Percentiles rank a stretch among this genome's conserved stretches.
phyloP scores from a whole-genome alignment of 495 filamentous ascomycete genomes.

The Penicillium paxilli region DNA sequence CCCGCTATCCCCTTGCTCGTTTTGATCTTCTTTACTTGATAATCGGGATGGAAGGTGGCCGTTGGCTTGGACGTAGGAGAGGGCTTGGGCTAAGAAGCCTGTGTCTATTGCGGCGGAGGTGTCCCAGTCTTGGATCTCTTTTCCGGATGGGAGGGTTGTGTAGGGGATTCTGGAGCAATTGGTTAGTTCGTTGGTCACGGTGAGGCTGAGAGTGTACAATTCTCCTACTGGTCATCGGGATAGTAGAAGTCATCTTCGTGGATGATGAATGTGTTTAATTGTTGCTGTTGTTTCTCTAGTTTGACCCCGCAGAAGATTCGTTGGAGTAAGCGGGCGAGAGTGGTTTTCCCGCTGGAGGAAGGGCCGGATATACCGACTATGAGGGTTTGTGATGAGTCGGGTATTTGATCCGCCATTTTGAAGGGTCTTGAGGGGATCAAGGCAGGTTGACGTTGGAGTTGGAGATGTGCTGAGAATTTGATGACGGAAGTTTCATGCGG shows the following conservation, averaged over 20 bases:
- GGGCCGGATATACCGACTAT: constrained; percentile 73
- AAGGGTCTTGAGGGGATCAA: background rate
- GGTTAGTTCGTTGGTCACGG: background rate
- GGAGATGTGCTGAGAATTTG: background rate
- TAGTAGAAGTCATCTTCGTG: constrained; percentile 94
- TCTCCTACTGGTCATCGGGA: constrained; percentile 68
- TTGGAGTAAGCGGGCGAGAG: constrained; percentile 70
- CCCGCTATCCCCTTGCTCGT: constrained; percentile 57
- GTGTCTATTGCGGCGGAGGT: constrained; percentile 73
- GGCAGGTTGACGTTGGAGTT: background rate
- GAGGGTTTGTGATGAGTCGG: constrained; percentile 37
- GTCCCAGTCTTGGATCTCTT: constrained; percentile 81
- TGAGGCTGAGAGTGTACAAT: constrained; percentile 38
- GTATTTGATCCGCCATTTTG: constrained; percentile 9
- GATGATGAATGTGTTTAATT: constrained; percentile 66
- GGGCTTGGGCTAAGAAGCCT: constrained; percentile 55
- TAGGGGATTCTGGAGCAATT: constrained; percentile 48
- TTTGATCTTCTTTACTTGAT: constrained; percentile 75
- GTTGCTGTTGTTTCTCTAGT: background rate
- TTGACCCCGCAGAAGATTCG: constrained; percentile 55
- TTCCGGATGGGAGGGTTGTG: constrained; percentile 36
- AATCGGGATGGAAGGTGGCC: constrained; percentile 67
- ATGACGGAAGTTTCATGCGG: background rate
- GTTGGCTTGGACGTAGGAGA: constrained; percentile 61
- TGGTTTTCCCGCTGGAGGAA: constrained; percentile 80